Evolutionary conservation across 192 early-diverging fungal species (phyloP), one percentile per base, ranked within the genome.

Genomic region (Entrophospora sp.): DNA sequence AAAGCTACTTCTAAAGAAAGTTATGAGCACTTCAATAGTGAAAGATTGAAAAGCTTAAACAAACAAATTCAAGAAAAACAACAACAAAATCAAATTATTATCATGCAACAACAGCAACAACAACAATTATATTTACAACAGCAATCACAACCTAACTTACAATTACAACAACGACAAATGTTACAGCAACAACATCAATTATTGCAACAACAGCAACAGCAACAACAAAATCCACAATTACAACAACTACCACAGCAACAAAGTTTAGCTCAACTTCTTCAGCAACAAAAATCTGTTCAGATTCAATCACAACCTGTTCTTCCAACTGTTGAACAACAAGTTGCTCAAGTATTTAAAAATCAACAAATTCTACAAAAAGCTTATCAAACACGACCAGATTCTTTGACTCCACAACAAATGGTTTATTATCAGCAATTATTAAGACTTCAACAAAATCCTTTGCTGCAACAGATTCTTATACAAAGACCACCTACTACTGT

Each of bases 121-220:
- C n/a, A n/a, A n/a, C n/a, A n/a, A n/a, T n/a, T n/a, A n/a, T n/a
- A n/a, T n/a, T n/a, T n/a, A n/a, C 18, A n/a, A 22, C 6, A 5
- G 83, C 28, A 74, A 83, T 44, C 68, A 78, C 22, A 82, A 85
- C 37, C 85, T 93, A n/a, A n/a, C n/a, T n/a, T n/a, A n/a, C 3
- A 95, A 84, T 68, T 92, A 96, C 4, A 16, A 31, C 32, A 43
- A 5, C 16, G 38, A 12, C 55, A 43, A 35, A 12, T 24, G 24
- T 34, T 40, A 30, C 45, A 56, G 18, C 13, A 25, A 53, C 27
- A 30, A 31, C 49, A 27, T 27, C 48, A 51, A 5, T 4, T 16
- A n/a, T 27, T 27, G 25, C 51, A 53, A 16, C 51, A 31, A 32
- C 51, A 53, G 14, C 51, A 52, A 7, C 49, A 52, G 4, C 49